These are phyloP conservation scores for Dictyostelium discoideum DNA, from an alignment of 78 protist species.

Conservation along the genomic window DNA sequence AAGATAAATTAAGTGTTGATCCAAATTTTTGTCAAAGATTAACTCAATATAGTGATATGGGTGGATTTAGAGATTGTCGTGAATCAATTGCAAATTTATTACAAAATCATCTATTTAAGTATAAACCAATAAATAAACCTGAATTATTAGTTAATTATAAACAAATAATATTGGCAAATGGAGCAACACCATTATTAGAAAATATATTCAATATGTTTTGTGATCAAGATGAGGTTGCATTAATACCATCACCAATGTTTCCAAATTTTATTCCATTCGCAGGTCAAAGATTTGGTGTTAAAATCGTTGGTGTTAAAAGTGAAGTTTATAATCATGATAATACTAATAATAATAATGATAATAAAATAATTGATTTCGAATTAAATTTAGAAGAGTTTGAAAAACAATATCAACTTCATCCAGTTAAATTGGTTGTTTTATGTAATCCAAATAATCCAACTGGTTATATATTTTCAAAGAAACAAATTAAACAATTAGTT, in stretches of 20 bases:
- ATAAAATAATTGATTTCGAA: background rate
- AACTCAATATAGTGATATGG: slow-evolving; percentile 29
- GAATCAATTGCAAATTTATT: slow-evolving; percentile 19
- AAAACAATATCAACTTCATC: background rate
- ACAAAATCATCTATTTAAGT: background rate
- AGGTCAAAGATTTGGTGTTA: slow-evolving; percentile 11
- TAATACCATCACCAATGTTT: slow-evolving; percentile 70
- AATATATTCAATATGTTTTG: slow-evolving; percentile 32
- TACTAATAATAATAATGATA: no score
- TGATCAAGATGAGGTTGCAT: background rate
- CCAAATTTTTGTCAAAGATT: slow-evolving; percentile 12
- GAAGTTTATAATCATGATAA: background rate
- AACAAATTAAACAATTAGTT: slow-evolving; percentile 10
- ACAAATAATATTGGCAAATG: slow-evolving; percentile 20
- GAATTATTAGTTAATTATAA: background rate
- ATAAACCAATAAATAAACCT: background rate
- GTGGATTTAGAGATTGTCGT: slow-evolving; percentile 26
- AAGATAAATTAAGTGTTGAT: slow-evolving; percentile 29
- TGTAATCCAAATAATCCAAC: slow-evolving; percentile 80
- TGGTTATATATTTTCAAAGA: slow-evolving; percentile 16
- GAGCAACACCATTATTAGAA: slow-evolving; percentile 50
- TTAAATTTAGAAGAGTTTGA: slow-evolving; percentile 32
- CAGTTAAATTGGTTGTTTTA: slow-evolving; percentile 23
- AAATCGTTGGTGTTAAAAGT: slow-evolving; percentile 1
- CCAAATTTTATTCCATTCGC: slow-evolving; percentile 41